Base-by-base conservation (phyloP, 2,329 filamentous ascomycete genomes). In the Thelonectria rubi region DNA sequence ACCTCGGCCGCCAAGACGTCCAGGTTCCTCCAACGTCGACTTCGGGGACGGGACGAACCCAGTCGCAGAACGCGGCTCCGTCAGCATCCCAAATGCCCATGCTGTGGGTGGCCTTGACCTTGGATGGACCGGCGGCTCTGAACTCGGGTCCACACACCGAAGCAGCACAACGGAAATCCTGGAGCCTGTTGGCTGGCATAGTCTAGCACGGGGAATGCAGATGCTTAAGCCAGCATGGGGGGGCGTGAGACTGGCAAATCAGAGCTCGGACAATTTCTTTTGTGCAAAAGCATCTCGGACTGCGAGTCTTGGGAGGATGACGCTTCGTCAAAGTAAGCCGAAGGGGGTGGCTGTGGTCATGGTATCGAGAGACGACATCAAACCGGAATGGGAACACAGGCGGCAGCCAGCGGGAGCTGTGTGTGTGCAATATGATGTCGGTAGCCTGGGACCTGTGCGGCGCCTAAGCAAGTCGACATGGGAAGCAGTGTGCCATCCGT, bases 71-170 rank as follows among this genome's bases (percentile, higher is more conserved):
- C 43, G 42, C 56, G 50, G 54, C 50, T 63, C 57, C 59, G 62
- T 66, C 64, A 65, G 59, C 63, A 66, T 65, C 58, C 63, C 62
- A 65, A 66, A 63, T 65, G 51, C 26, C 53, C 21, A 40, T 21
- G 53, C 12, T 47, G 40, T 58, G 63, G 51, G 55, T 65, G 56
- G 64, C 32, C 45, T 64, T 51, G 52, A 45, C 30, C n/a, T 42
- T 52, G 40, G 51, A 59, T 46, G 51, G 47, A 24, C 61, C 52
- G 47, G 43, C 52, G 45, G 39, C 46, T 43, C 54, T 20, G 37
- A 43, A 43, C 26, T 58, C 50, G 58, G 39, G 55, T 55, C 63
- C 54, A 62, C 57, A 55, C 48, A 42, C 47, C 49, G 18, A 62
- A 59, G 42, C 52, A 53, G 43, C 24, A 43, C 39, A 52, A 43